A percentile compares a stretch with the other conserved stretches of the same genome.
phyloP scores from a whole-genome alignment of 495 filamentous ascomycete genomes.

The Cudoniella acicularis region DNA sequence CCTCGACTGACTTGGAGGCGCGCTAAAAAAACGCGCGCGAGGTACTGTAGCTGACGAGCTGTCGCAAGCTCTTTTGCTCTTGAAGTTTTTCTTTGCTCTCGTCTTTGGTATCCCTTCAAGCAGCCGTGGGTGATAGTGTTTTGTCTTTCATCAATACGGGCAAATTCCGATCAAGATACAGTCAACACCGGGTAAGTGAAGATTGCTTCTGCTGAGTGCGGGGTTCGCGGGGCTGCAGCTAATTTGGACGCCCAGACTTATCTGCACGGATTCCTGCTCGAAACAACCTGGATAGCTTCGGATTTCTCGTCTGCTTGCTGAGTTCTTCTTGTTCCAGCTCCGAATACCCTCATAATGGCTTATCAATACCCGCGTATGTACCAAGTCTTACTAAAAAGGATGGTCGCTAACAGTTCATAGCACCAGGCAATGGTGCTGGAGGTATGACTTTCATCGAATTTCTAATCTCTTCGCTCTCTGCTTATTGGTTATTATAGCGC shows the following conservation, averaged over 20 bases:
- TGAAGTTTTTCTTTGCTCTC: background rate
- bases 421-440: constrained; percentile 15
- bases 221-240: constrained; percentile 15
- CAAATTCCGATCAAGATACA: background rate
- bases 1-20: background rate
- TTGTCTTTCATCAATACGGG: too few relatives aligned
- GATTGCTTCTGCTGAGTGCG: constrained; percentile 1
- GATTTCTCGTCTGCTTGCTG: background rate
- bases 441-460: constrained; percentile 7
- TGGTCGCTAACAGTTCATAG: constrained; percentile 15
- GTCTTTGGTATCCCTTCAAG: too few relatives aligned
- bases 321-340: background rate
- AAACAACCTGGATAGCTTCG: constrained; percentile 5
- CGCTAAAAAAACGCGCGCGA: constrained; percentile 8
- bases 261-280: background rate
- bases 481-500: constrained; percentile 1
- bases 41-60: constrained; percentile 4
- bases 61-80: background rate
- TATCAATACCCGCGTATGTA: constrained; percentile 28
- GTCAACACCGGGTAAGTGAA: background rate
- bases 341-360: constrained; percentile 11
- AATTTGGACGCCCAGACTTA: background rate
- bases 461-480: background rate
- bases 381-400: background rate
- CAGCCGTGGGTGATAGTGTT: too few relatives aligned